Base-by-base conservation (phyloP, 139 green algal species). In the Coccomyxa sp. region DNA sequence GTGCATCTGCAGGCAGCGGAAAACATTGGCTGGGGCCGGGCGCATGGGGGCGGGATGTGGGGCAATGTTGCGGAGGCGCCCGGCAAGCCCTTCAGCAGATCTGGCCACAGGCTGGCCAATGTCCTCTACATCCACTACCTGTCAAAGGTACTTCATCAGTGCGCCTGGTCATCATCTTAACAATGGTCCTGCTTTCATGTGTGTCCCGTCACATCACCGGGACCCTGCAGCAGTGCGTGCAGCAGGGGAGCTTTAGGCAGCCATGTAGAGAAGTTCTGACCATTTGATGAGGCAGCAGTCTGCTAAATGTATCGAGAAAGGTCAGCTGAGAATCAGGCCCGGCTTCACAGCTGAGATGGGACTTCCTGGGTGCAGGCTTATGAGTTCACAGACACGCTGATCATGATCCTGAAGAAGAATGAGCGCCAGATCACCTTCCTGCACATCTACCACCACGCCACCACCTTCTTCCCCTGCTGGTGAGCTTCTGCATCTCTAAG, bases 351-450 rank as follows among this genome's bases (percentile, higher is more conserved):
- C 58, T 36, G 16, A n/a, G 8, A 36, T 8, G 12, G 58, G 8
- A 71, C 14, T 12, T 16, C 44, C 44, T n/a, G n/a, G 55, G 50
- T 73, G 58, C 71, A 83, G 82, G 82, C 80, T 39, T 91, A 90
- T 70, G 87, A 91, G 79, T 91, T 88, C 41, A 74, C 85, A 6
- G 87, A 91, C 83, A 91, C 87, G 1, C 29, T 88, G 16, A 90
- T 91, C 82, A 91, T 91, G 87, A 81, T 91, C 22, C 75, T 91
- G 34, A 89, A 90, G 73, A 88, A 88, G 77, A 91, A 90, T 78
- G 81, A 84, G n/a, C 76, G 68, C 34, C 80, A 75, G 75, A 83
- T 90, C 44, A 82, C 69, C 72, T 87, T 90, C 76, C 86, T 90
- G 58, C 86, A 90, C 70, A 73, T 88, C 39, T 90, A 90, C 81